A percentile compares a stretch with the other conserved stretches of the same genome.
Conservation (phyloP, 768 basidiomycete genomes). For the Coprinellus aureogranulatus region DNA sequence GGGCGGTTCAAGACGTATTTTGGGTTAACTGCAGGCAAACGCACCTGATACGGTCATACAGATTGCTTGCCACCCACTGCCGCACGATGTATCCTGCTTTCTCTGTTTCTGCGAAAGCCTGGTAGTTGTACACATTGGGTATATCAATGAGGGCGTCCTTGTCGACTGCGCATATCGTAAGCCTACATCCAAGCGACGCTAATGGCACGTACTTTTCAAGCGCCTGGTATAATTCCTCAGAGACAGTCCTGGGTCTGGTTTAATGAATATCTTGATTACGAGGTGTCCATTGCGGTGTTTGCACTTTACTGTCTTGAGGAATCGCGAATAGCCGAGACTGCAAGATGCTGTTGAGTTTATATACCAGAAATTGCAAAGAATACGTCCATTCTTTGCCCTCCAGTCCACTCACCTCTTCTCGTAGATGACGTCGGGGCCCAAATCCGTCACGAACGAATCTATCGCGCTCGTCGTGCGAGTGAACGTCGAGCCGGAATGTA, state of each 20-base stretch:
- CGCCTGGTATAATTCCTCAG: constrained; percentile 70
- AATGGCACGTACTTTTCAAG: constrained; percentile 61
- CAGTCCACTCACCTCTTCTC: constrained; percentile 75
- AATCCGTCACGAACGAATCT: constrained; percentile 88
- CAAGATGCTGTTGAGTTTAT: not conserved
- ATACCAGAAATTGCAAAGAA: too few species aligned
- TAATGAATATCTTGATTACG: constrained; percentile 93
- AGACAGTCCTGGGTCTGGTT: constrained; percentile 84
- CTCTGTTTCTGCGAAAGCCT: constrained; percentile 89
- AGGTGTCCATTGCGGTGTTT: constrained; percentile 79
- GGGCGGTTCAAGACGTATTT: too few species aligned
- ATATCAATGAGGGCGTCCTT: constrained; percentile 81
- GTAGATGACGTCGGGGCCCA: constrained; percentile 83
- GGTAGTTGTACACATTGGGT: constrained; percentile 85
- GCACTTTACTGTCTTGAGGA: constrained; percentile 81
- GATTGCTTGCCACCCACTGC: constrained; percentile 90
- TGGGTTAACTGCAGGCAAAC: constrained; percentile 21
- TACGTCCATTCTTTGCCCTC: too few species aligned
- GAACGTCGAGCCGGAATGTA: constrained; percentile 66
- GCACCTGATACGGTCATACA: constrained; percentile 97
- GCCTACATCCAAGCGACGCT: constrained; percentile 2
- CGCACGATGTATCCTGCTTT: constrained; percentile 93
- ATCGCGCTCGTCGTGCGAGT: constrained; percentile 76
- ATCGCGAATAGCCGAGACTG: constrained; percentile 71
- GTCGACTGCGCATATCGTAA: constrained; percentile 55